Evolutionary conservation across 202 grass and related monocot genomes (phyloP).

Genomic region (Cymbopogon flexuosus): DNA sequence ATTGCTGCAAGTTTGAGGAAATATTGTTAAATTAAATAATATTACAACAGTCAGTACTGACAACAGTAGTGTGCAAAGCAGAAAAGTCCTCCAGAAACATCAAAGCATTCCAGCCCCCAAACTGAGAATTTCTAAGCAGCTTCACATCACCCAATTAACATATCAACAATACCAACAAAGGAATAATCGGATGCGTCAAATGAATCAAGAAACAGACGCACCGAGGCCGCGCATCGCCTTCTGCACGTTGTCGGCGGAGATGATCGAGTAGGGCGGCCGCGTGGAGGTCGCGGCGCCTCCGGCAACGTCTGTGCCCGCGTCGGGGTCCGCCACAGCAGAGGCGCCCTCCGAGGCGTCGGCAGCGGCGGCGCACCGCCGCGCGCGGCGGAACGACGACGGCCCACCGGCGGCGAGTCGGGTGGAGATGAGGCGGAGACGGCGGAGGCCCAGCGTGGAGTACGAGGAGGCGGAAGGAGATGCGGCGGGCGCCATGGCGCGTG

Average conservation of each 20-base stretch:
- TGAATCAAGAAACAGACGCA: slow-evolving; percentile 24
- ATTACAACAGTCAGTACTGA: too few species aligned
- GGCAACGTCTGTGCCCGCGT: slow-evolving; percentile 23
- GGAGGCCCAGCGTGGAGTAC: background rate
- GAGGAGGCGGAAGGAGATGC: background rate
- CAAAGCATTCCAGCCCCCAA: background rate
- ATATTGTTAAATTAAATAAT: background rate
- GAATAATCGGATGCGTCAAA: background rate
- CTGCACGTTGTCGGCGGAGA: slow-evolving; percentile 75
- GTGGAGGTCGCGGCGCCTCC: slow-evolving; percentile 36
- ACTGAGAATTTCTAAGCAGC: background rate
- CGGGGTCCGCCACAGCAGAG: background rate
- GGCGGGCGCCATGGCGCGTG: background rate
- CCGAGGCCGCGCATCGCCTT: slow-evolving; percentile 81
- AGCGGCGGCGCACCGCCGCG: slow-evolving; percentile 25
- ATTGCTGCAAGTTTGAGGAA: slow-evolving; percentile 56
- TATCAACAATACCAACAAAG: background rate
- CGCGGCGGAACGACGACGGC: slow-evolving; percentile 15
- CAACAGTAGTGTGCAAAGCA: background rate
- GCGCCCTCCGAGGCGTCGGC: slow-evolving; percentile 21
- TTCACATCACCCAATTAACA: background rate
- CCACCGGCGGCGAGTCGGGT: background rate
- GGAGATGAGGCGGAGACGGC: background rate
- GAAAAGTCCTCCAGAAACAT: background rate
- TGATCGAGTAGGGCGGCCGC: slow-evolving; percentile 49